Evolutionary conservation across 176 grass and related monocot species (phyloP), one percentile per base, ranked within the genome.

Genomic region (Puya raimondii): DNA sequence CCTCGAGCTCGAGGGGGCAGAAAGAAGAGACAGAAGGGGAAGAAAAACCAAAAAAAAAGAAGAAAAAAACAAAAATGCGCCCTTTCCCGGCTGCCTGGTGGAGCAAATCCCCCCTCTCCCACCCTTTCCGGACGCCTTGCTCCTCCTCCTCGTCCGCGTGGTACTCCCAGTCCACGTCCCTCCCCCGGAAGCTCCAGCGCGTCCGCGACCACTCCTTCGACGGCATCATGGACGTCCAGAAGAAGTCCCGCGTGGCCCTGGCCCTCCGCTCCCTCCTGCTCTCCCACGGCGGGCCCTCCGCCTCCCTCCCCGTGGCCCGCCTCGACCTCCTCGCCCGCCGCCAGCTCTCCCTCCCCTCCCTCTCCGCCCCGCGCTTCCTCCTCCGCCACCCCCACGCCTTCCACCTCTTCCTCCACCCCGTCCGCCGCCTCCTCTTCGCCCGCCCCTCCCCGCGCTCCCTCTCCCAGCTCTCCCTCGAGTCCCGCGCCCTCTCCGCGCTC

Each of bases 171-270:
- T 96, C 92, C 10, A 96, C 85, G 52, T 82, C 92, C 64, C 74
- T 96, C 15, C 92, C 92, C 0, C 78, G 75, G 75, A 96, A 91
- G 74, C 85, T 85, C 66, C 69, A 84, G 77, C 88, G 92, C 22
- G 92, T 96, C 14, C 88, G 92, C n/a, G 88, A 91, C 78, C 88
- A 96, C 66, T 67, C 80, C 50, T 88, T 96, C 80, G 88, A 96
- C 73, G 76, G 63, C 66, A 84, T 96, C 67, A 96, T 91, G 88
- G 92, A 96, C 74, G 72, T 90, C 5, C 84, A 97, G 77, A 92
- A 92, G 85, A 86, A 86, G 53, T 74, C 87, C 63, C 89, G 86
- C 70, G 77, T 82, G 66, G 88, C 83, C 56, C 71, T 81, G 50
- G 71, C 74, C 42, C 81, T 97, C 63, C 77, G 84, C 84, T 1